Conservation (phyloP, 805 yeast genomes). For the Metschnikowia henanensis region DNA sequence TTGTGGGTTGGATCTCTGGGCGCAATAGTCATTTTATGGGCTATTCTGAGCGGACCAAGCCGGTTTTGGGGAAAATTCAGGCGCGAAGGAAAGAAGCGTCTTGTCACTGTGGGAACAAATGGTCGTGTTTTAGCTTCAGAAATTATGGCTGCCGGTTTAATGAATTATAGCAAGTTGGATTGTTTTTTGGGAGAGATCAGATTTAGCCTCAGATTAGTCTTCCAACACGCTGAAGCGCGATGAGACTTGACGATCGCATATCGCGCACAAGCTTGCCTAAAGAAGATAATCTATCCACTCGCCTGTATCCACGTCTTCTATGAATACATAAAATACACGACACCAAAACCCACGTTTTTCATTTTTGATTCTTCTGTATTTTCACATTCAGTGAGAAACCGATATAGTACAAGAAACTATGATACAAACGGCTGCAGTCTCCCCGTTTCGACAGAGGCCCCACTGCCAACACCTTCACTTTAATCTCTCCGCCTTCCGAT, state of each 20-base stretch:
- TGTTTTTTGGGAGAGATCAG: no score
- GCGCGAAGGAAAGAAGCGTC: no score
- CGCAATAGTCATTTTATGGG: slow-evolving; percentile 4
- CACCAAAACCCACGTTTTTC: no score
- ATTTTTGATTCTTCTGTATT: not conserved
- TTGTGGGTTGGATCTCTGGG: slow-evolving; percentile 26
- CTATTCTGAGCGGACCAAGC: no score
- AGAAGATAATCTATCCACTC: slow-evolving; percentile 1
- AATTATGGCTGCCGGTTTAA: no score
- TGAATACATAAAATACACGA: no score
- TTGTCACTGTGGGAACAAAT: no score
- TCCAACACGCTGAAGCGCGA: not conserved
- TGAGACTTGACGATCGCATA: slow-evolving; percentile 1
- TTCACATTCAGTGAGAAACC: slow-evolving; percentile 5
- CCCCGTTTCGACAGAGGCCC: not conserved
- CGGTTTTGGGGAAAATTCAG: no score
- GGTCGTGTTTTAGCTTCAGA: no score
- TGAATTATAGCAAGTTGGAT: no score
- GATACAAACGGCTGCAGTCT: slow-evolving; percentile 10
- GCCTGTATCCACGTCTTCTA: no score
- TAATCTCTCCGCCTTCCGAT: not conserved
- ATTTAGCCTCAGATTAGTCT: not conserved
- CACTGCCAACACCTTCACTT: not conserved
- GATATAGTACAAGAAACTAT: slow-evolving; percentile 20
- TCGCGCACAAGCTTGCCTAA: slow-evolving; percentile 7